phyloP scores from a whole-genome alignment of 2,329 filamentous ascomycete species.

The Niveomyces coronatus region DNA sequence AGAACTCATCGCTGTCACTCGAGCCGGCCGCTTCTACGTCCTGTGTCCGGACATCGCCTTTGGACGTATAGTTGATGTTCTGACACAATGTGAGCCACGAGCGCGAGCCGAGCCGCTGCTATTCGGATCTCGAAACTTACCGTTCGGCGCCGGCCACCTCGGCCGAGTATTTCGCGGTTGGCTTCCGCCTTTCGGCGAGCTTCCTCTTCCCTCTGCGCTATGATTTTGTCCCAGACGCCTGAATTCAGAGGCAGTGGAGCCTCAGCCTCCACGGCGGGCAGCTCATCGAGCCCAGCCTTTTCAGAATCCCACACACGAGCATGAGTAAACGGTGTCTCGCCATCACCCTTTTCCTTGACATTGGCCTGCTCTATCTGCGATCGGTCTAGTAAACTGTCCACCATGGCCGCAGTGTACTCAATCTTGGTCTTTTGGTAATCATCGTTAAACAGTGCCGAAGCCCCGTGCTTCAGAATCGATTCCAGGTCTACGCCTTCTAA shows the following conservation, averaged over 20 bases:
- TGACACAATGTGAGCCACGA: too few species aligned
- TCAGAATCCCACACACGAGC: conserved; percentile 90
- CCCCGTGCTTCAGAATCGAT: conserved; percentile 78
- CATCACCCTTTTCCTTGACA: conserved; percentile 49
- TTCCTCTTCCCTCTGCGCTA: conserved; percentile 69
- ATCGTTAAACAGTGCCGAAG: conserved; percentile 75
- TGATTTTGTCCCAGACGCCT: conserved; percentile 81
- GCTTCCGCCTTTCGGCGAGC: conserved; percentile 61
- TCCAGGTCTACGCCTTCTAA: conserved; percentile 72
- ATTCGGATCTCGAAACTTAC: conserved; percentile 21
- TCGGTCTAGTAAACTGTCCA: conserved; percentile 88
- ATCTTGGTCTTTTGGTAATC: conserved; percentile 62
- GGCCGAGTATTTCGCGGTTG: conserved; percentile 66
- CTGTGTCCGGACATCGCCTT: not conserved
- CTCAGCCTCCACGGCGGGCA: conserved; percentile 41
- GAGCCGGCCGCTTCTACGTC: not conserved
- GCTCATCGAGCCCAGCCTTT: conserved; percentile 54
- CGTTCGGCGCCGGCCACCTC: conserved; percentile 64
- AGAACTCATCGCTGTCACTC: conserved; percentile 5
- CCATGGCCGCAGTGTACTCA: conserved; percentile 65
- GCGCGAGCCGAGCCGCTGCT: too few species aligned
- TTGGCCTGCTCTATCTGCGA: conserved; percentile 67
- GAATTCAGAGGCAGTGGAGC: conserved; percentile 48
- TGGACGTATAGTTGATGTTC: conserved; percentile 24
- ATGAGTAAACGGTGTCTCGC: conserved; percentile 77